Percentiles rank a stretch among this genome's conserved stretches.
Evolutionary conservation across 192 early-diverging fungal species (phyloP).

Genomic region (Backusella mclennaniae): DNA sequence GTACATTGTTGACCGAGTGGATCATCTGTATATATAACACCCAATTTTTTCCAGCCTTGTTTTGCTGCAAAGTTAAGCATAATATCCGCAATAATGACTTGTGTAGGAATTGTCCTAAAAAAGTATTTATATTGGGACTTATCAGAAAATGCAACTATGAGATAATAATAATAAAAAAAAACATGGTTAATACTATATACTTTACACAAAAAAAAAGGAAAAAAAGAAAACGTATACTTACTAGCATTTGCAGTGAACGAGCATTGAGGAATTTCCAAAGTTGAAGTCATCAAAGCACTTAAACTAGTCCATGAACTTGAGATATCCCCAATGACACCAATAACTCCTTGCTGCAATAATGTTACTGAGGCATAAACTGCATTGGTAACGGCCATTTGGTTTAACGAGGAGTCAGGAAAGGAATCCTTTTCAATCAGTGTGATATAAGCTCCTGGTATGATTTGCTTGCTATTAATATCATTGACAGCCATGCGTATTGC

Average conservation of each 20-base stretch:
- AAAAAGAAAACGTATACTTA: slow-evolving; percentile 18
- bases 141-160: slow-evolving; percentile 42
- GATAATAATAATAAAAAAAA: background rate
- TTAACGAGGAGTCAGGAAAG: slow-evolving; percentile 38
- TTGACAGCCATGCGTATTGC: slow-evolving; percentile 50
- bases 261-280: slow-evolving; percentile 48
- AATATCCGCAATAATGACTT: slow-evolving; percentile 44
- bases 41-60: slow-evolving; percentile 45
- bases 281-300: slow-evolving; percentile 46
- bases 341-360: slow-evolving; percentile 46
- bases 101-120: slow-evolving; percentile 51
- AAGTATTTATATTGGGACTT: slow-evolving; percentile 49
- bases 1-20: slow-evolving; percentile 47
- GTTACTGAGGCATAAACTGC: slow-evolving; percentile 50
- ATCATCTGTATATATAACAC: slow-evolving; percentile 50
- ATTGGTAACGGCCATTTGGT: slow-evolving; percentile 44
- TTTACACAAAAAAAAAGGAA: background rate
- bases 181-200: background rate
- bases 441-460: slow-evolving; percentile 48
- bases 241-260: slow-evolving; percentile 50
- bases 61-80: slow-evolving; percentile 47
- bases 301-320: slow-evolving; percentile 46
- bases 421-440: slow-evolving; percentile 51
- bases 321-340: slow-evolving; percentile 55
- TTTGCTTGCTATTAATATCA: slow-evolving; percentile 42